Evolutionary conservation across 2,329 filamentous ascomycete genomes (phyloP), one percentile per base, ranked within the genome.

Genomic region (Balansia obtecta): DNA sequence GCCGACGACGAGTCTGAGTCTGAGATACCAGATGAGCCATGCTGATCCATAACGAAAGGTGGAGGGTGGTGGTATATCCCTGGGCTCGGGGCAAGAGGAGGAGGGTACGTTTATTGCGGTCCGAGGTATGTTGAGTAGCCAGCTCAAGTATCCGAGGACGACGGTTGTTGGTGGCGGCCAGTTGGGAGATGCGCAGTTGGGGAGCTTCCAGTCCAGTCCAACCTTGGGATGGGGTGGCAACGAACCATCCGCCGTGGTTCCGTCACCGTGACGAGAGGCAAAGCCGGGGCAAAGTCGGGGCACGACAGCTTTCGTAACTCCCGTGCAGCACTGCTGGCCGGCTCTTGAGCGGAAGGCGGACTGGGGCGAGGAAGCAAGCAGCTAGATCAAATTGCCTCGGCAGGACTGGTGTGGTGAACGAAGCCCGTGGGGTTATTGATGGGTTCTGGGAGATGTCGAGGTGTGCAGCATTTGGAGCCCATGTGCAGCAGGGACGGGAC

Each of bases 201-300:
- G 50, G 51, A 57, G 56, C 56, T 54, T 50, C 50, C 38, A 44
- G 30, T 50, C 50, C 38, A 44, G 30, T 32, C 16, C 45, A 45
- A 55, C 52, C 56, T 45, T 27, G 34, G 34, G 11, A 27, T 20
- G 13, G 34, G 33, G 34, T 30, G 39, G 39, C 27, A 34, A 46
- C 34, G 45, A 33, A 20, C n/a, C 45, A 39, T 39, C 33, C 30
- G 27, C 45, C 33, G 12, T 46, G 20, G 34, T 46, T 46, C 37
- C 27, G 44, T 39, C 13, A 79, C 85, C 61, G 79, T 73, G 1
- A 81, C 72, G 66, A 82, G 79, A 16, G 86, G 65, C 0, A 18
- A 41, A 48, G 38, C 46, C 39, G 30, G 12, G 86, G 65, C 0
- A 18, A 41, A 48, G 38, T 38, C 39, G 30, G 12, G n/a, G 30